These are phyloP conservation scores for Pseudocercospora fuligena DNA, from an alignment of 2,329 filamentous ascomycete genomes.

Conservation along the genomic window DNA sequence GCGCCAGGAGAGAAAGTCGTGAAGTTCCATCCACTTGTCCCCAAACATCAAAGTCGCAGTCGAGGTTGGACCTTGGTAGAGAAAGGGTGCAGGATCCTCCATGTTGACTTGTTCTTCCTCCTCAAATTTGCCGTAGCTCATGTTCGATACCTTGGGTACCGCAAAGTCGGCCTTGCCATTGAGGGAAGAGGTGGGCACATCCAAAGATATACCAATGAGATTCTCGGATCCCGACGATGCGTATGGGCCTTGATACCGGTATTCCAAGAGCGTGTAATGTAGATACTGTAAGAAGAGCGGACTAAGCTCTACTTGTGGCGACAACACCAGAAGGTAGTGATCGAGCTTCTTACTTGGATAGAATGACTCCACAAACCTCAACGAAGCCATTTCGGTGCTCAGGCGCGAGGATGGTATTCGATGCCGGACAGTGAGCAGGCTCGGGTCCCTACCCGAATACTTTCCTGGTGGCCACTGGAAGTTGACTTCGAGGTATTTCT, in stretches of 20 bases:
- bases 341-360: slow-evolving; percentile 70
- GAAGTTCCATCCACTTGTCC: slow-evolving; percentile 83
- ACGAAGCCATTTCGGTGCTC: slow-evolving; percentile 71
- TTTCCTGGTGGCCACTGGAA: slow-evolving; percentile 71
- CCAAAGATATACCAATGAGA: slow-evolving; percentile 79
- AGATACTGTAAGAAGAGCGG: slow-evolving; percentile 85
- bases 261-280: slow-evolving; percentile 76
- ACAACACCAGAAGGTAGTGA: slow-evolving; percentile 83
- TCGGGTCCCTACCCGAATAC: slow-evolving; percentile 49
- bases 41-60: slow-evolving; percentile 84
- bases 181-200: slow-evolving; percentile 68
- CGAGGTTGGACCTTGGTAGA: slow-evolving; percentile 84
- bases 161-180: slow-evolving; percentile 64
- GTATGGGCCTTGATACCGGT: slow-evolving; percentile 60
- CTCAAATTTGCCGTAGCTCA: slow-evolving; percentile 40
- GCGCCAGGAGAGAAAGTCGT: slow-evolving; percentile 74
- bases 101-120: slow-evolving; percentile 37
- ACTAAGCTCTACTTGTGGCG: slow-evolving; percentile 78
- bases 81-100: slow-evolving; percentile 62
- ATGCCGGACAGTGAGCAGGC: slow-evolving; percentile 70
- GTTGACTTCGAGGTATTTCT: slow-evolving; percentile 61
- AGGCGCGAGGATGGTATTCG: slow-evolving; percentile 67
- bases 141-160: slow-evolving; percentile 47
- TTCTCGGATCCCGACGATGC: slow-evolving; percentile 58
- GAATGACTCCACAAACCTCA: slow-evolving; percentile 83